A percentile compares a stretch with the other conserved stretches of the same genome.
Conservation (phyloP, 2,329 filamentous ascomycete genomes). For the Ophiostoma ips region DNA sequence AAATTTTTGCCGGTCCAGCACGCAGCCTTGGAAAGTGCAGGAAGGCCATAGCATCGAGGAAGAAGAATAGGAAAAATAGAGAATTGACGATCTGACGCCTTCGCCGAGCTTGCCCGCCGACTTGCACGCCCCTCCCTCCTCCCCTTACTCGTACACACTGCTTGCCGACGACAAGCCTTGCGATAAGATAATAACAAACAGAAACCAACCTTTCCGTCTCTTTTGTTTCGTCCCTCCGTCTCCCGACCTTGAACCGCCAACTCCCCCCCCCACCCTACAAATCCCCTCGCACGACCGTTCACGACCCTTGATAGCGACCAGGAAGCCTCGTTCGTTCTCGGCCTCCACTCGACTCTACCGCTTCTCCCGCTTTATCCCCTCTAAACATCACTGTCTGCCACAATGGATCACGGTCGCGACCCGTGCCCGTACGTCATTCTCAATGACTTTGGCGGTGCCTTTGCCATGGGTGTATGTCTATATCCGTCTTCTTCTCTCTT, state of each 20-base stretch:
- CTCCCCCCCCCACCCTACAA: no score
- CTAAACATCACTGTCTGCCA: no score
- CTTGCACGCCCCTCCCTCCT: not conserved
- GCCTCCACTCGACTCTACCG: not conserved
- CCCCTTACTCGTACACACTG: not conserved
- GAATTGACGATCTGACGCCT: not conserved
- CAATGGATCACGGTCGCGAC: conserved; percentile 94
- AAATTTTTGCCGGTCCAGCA: conserved; percentile 7
- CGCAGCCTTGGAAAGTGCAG: conserved; percentile 2
- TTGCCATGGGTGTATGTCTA: conserved; percentile 16
- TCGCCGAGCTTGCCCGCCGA: not conserved
- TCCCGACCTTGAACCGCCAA: no score
- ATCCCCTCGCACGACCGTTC: not conserved
- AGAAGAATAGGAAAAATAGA: not conserved
- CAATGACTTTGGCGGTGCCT: conserved; percentile 85
- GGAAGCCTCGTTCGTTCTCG: not conserved
- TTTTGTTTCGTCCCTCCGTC: no score
- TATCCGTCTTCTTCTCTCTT: not conserved
- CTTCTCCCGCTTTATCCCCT: not conserved
- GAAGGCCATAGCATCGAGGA: conserved; percentile 3
- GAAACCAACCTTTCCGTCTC: not conserved
- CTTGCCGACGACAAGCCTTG: not conserved
- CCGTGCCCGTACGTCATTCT: conserved; percentile 94
- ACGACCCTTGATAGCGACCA: not conserved
- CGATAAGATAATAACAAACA: not conserved